phyloP scores from a whole-genome alignment of 805 yeast species.

The Candida quercuum region DNA sequence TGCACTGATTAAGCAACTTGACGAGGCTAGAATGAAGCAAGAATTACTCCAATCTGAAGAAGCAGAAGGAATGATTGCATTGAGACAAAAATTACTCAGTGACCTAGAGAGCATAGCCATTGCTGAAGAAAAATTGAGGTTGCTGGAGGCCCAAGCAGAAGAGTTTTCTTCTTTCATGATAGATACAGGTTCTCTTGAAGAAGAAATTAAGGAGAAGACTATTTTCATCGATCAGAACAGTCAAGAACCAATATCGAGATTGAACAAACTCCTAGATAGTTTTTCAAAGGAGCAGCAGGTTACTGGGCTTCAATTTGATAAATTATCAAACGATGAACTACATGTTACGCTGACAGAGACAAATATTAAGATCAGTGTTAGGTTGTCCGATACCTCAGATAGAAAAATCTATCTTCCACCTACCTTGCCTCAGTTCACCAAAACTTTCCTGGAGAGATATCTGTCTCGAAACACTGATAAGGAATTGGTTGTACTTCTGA shows the following conservation, averaged over 20 bases:
- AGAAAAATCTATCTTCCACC: conserved; percentile 6
- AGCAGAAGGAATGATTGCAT: conserved; percentile 6
- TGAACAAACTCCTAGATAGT: conserved; percentile 5
- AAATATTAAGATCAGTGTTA: conserved; percentile 6
- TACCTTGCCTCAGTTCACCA: conserved; percentile 5
- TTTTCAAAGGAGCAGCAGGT: conserved; percentile 10
- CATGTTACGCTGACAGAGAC: conserved; percentile 5
- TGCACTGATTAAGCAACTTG: neutral
- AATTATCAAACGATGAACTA: conserved; percentile 8
- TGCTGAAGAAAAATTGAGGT: conserved; percentile 2
- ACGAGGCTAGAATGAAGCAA: conserved; percentile 5
- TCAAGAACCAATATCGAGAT: conserved; percentile 17
- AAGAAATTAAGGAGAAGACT: conserved; percentile 11
- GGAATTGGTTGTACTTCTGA: conserved; percentile 4
- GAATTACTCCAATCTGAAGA: conserved; percentile 12
- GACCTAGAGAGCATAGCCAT: conserved; percentile 4
- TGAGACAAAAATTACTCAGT: conserved; percentile 9
- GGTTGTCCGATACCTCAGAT: conserved; percentile 4
- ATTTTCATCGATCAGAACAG: conserved; percentile 12
- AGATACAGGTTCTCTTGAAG: conserved; percentile 15
- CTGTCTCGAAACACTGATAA: neutral
- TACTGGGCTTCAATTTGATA: conserved; percentile 10
- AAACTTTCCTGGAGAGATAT: conserved; percentile 7
- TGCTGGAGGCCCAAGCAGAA: conserved; percentile 8
- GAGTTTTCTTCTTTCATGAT: conserved; percentile 5